Base-by-base conservation (phyloP, 768 basidiomycete genomes). In the Amanita muscaria region DNA sequence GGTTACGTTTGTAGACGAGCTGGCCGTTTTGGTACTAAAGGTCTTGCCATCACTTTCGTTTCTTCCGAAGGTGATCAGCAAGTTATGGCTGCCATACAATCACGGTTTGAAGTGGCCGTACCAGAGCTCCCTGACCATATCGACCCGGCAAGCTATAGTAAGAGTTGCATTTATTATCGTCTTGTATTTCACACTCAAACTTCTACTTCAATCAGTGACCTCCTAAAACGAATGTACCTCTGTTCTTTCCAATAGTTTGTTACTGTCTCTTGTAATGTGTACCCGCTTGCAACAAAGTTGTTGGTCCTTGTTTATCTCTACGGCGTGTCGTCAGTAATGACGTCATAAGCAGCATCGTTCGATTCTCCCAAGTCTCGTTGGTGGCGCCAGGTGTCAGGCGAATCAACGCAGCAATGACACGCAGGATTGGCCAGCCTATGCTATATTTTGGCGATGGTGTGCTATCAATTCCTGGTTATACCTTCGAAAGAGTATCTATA, bases 21-120 rank as follows among this genome's bases (percentile, higher is more conserved):
- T 53, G 96, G 96, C 53, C 90, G 96, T 50, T 99, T 99, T 65
- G 96, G 96, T 53, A 99, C 96, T 25, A 98, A 98, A 66, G 96
- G 96, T 75, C 83, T 99, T 34, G 93, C 94, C 14, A 88, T 98
- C 62, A 97, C 93, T 1, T 99, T 94, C 59, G 88, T 97, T 32
- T 80, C 94, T 3, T 88, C 84, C 15, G 93, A 97, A 42, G 79
- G 73, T 49, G 96, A 99, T 59, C 80, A 88, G 60, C 87, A 89
- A 64, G 93, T 99, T 48, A 88, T 99, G 82, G 74, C 82, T 31
- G 77, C 84, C 21, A 98, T 99, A 55, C 96, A 99, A 64, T 81
- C 88, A 31, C 70, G 96, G 53, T 99, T 99, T 70, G 94, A 97
- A 61, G 94, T 99, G 23, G 92, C 90, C 24, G 91, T 99, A 32